phyloP scores from a whole-genome alignment of 2,329 filamentous ascomycete species.

The Epichloe glyceriae region DNA sequence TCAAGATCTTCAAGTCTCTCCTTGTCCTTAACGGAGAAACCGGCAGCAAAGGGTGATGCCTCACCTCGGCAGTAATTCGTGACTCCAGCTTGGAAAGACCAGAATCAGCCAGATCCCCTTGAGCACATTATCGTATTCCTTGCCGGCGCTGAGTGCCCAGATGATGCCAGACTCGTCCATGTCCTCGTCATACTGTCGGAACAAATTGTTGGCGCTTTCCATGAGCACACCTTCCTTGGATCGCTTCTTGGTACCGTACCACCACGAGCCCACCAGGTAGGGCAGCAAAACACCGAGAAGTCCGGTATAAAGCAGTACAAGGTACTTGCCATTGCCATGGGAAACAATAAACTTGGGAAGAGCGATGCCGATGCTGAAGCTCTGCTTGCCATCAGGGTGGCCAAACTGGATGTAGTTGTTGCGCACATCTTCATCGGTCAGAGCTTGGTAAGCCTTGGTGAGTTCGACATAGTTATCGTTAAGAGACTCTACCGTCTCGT shows the following conservation, averaged over 20 bases:
- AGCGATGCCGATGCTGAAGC: conserved; percentile 94
- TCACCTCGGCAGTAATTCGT: conserved; percentile 53
- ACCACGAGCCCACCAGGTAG: conserved; percentile 92
- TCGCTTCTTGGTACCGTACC: conserved; percentile 89
- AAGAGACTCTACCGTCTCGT: conserved; percentile 73
- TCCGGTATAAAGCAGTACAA: conserved; percentile 77
- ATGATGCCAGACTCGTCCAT: conserved; percentile 72
- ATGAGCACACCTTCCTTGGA: conserved; percentile 91
- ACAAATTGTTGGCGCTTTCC: conserved; percentile 87
- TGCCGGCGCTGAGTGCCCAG: conserved; percentile 67
- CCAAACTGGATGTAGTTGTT: conserved; percentile 96
- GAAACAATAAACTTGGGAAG: conserved; percentile 85
- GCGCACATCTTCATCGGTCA: conserved; percentile 93
- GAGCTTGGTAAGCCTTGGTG: conserved; percentile 93
- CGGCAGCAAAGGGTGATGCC: conserved; percentile 34
- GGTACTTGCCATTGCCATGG: conserved; percentile 90
- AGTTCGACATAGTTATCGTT: conserved; percentile 88
- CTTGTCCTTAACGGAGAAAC: conserved; percentile 61
- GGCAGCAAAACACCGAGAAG: conserved; percentile 83
- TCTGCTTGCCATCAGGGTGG: conserved; percentile 95
- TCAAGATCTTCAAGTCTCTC: conserved; percentile 69
- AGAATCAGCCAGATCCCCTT: conserved; percentile 64
- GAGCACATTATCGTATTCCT: conserved; percentile 69
- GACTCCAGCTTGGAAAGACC: conserved; percentile 77
- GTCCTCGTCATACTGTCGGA: conserved; percentile 80